These are phyloP conservation scores for Aspergillus cristatus DNA, from an alignment of 495 filamentous ascomycete genomes.

Conservation along the genomic window DNA sequence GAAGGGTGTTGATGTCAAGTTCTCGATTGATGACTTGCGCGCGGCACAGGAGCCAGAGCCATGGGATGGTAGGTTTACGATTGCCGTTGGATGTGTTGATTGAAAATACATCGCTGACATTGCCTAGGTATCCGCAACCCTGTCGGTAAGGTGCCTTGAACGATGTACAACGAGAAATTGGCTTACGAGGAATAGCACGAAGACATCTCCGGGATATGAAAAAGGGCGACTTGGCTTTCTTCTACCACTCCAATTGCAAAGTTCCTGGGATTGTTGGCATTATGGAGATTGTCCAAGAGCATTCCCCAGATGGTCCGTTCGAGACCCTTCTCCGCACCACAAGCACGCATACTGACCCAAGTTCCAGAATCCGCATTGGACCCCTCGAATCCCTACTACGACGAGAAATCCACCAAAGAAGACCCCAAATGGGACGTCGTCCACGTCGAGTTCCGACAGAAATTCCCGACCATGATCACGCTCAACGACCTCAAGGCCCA, in stretches of 20 bases:
- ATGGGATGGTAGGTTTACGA: slow-evolving; percentile 65
- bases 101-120: slow-evolving; percentile 11
- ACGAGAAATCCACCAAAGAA: slow-evolving; percentile 60
- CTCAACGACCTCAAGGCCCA: slow-evolving; percentile 65
- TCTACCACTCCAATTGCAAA: slow-evolving; percentile 96
- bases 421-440: slow-evolving; percentile 84
- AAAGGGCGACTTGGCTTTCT: slow-evolving; percentile 85
- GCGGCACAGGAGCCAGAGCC: slow-evolving; percentile 63
- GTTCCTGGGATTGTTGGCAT: slow-evolving; percentile 83
- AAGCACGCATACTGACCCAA: slow-evolving; percentile 5
- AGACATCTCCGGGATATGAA: slow-evolving; percentile 90
- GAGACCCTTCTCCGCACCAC: neutral
- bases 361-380: slow-evolving; percentile 69
- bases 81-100: no score
- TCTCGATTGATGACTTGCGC: slow-evolving; percentile 87
- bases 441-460: slow-evolving; percentile 74
- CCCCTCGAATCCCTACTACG: slow-evolving; percentile 69
- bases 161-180: neutral
- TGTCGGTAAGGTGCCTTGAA: slow-evolving; percentile 29
- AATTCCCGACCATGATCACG: slow-evolving; percentile 62
- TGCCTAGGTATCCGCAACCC: slow-evolving; percentile 47
- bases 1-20: slow-evolving; percentile 78
- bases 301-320: slow-evolving; percentile 64
- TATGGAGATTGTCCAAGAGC: slow-evolving; percentile 84
- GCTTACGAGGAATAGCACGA: slow-evolving; percentile 42